These are phyloP conservation scores for Trichocladium uniseriatum DNA, from an alignment of 495 filamentous ascomycete species.

Conservation along the genomic window DNA sequence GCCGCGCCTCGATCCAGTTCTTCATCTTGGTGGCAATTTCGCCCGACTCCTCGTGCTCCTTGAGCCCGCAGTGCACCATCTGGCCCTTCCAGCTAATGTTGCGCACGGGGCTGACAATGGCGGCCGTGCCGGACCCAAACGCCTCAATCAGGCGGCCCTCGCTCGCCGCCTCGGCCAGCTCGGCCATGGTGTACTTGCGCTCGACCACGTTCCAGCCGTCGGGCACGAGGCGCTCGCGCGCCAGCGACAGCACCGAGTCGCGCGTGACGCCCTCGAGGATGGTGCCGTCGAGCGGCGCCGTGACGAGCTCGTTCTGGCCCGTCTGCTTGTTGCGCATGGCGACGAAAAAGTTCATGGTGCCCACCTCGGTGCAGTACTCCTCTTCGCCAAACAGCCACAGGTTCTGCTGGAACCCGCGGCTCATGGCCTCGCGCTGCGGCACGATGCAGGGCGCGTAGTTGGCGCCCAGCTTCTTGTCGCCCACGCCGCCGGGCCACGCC, in stretches of 20 bases:
- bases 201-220: conserved; percentile 84
- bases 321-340: conserved; percentile 71
- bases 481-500: conserved; percentile 94
- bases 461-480: conserved; percentile 93
- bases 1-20: conserved; percentile 88
- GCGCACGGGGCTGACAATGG: conserved; percentile 71
- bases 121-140: conserved; percentile 89
- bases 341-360: conserved; percentile 96
- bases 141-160: conserved; percentile 86
- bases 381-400: conserved; percentile 94
- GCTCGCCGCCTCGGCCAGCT: conserved; percentile 65
- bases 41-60: conserved; percentile 71
- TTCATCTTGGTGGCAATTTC: conserved; percentile 79
- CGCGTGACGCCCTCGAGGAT: conserved; percentile 91
- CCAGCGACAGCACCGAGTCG: conserved; percentile 76
- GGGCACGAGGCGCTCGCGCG: conserved; percentile 68
- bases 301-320: conserved; percentile 81
- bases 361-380: conserved; percentile 90
- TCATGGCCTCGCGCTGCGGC: conserved; percentile 83
- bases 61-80: conserved; percentile 68
- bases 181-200: conserved; percentile 80
- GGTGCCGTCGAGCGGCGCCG: conserved; percentile 91
- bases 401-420: conserved; percentile 91
- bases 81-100: conserved; percentile 76
- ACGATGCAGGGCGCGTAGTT: conserved; percentile 97